phyloP scores from a whole-genome alignment of 2,329 filamentous ascomycete genomes.

The Cordyceps tenuipes region DNA sequence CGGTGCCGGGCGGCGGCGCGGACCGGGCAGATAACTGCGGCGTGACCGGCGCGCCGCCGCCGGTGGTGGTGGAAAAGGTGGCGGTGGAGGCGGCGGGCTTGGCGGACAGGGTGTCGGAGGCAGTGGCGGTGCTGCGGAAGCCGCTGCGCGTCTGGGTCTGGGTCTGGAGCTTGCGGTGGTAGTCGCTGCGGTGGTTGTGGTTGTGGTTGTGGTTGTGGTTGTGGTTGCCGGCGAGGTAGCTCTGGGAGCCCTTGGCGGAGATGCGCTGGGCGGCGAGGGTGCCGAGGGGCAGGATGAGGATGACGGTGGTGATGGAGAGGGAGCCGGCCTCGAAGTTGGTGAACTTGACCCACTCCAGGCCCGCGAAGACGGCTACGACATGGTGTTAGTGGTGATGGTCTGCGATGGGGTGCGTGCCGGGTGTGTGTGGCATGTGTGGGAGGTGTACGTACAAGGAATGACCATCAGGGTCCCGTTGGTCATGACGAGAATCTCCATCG shows the following conservation, averaged over 20 bases:
- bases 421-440: background rate
- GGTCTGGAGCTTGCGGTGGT: background rate
- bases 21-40: background rate
- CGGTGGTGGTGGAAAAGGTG: background rate
- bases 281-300: slow-evolving; percentile 44
- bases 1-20: background rate
- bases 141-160: background rate
- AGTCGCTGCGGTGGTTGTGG: background rate
- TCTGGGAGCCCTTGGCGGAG: slow-evolving; percentile 14
- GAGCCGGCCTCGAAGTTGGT: slow-evolving; percentile 42
- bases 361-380: slow-evolving; percentile 41
- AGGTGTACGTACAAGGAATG: slow-evolving; percentile 36
- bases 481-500: slow-evolving; percentile 48
- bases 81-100: background rate
- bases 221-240: slow-evolving; percentile 3
- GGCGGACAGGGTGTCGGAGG: background rate
- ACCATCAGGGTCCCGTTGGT: slow-evolving; percentile 50
- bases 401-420: background rate
- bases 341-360: slow-evolving; percentile 35
- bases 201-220: background rate
- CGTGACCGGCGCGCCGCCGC: background rate
- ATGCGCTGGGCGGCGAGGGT: slow-evolving; percentile 43
- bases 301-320: slow-evolving; percentile 40
- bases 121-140: background rate
- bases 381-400: background rate